Base-by-base conservation (phyloP, 169 alveolate genomes). In the Plasmodium knowlesi region DNA sequence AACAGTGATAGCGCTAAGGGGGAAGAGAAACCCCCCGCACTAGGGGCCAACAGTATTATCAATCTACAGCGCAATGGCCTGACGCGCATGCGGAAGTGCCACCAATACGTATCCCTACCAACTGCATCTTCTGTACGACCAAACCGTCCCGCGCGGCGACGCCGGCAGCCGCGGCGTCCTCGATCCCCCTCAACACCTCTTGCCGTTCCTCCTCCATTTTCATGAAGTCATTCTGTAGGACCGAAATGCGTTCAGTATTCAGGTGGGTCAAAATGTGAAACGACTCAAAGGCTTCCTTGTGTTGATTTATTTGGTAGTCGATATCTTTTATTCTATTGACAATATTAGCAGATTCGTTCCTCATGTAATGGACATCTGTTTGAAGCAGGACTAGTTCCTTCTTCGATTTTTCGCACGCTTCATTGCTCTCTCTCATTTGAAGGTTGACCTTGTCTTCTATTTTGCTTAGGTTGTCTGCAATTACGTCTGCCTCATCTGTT, bases 291-390 rank as follows among this genome's bases (percentile, higher is more conserved):
- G 90, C 88, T 71, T 89, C 94, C 25, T 79, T 89, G 82, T 89
- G 94, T 19, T 89, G 94, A 34, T 89, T 89, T 57, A 89, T 89
- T 57, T 89, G 94, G 32, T 89, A 89, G 61, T 89, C 90, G 5
- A 89, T 34, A 54, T 89, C 94, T 89, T 89, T 61, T 89, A 89
- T 89, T 89, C 79, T 89, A 41, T 79, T 79, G 22, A 61, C 70
- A 57, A 89, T 79, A n/a, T 67, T 89, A 32, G 19, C 73, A 50
- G 90, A 79, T 79, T 89, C 94, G 50, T 89, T 89, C 19, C 71
- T 89, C 94, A 89, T 89, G 72, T 79, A 79, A 32, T 34, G 14
- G 9, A 79, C 53, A 57, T 78, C 30, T 0, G 81, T 89, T 89
- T 78, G 76, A 8, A 78, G 30, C 46, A 57, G 43, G 22, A 34